These are phyloP conservation scores for Mycena alexandri DNA, from an alignment of 768 basidiomycete species.

Conservation along the genomic window DNA sequence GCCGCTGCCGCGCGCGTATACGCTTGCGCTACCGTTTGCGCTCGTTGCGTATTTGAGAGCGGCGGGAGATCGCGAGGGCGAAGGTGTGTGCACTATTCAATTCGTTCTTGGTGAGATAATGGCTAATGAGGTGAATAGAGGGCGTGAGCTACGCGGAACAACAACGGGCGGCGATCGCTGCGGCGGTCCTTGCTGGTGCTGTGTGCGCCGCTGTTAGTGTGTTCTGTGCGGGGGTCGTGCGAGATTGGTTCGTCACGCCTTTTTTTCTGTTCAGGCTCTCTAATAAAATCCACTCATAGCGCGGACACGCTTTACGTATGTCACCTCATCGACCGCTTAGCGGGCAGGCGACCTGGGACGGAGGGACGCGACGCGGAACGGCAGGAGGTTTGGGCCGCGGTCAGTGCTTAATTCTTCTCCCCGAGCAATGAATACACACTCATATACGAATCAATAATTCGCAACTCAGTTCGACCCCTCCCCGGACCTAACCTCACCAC, in stretches of 20 bases:
- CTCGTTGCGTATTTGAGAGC: conserved; percentile 89
- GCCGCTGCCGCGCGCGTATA: conserved; percentile 67
- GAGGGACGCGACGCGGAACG: conserved; percentile 21
- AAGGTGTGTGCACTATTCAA: conserved; percentile 12
- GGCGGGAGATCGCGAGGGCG: conserved; percentile 51
- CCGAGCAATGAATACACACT: not conserved
- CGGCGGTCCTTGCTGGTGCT: conserved; percentile 32
- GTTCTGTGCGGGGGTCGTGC: conserved; percentile 35
- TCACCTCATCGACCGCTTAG: conserved; percentile 33
- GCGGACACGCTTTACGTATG: conserved; percentile 37
- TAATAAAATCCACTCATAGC: conserved; percentile 7
- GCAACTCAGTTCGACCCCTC: conserved; percentile 32
- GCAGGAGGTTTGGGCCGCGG: conserved; percentile 34
- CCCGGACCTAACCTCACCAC: conserved; percentile 7
- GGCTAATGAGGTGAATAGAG: conserved; percentile 9
- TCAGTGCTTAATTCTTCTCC: conserved; percentile 5
- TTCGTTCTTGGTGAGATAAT: not conserved
- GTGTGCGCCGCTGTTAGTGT: conserved; percentile 36
- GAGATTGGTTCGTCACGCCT: conserved; percentile 25
- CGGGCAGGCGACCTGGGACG: conserved; percentile 20
- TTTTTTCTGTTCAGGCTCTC: not conserved
- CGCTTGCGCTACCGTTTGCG: conserved; percentile 85
- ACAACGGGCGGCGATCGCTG: conserved; percentile 35
- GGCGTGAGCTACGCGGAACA: conserved; percentile 35
- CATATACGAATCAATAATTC: too few relatives aligned